Base-by-base conservation (phyloP, 2,329 filamentous ascomycete species). In the Aspergillus sp. region DNA sequence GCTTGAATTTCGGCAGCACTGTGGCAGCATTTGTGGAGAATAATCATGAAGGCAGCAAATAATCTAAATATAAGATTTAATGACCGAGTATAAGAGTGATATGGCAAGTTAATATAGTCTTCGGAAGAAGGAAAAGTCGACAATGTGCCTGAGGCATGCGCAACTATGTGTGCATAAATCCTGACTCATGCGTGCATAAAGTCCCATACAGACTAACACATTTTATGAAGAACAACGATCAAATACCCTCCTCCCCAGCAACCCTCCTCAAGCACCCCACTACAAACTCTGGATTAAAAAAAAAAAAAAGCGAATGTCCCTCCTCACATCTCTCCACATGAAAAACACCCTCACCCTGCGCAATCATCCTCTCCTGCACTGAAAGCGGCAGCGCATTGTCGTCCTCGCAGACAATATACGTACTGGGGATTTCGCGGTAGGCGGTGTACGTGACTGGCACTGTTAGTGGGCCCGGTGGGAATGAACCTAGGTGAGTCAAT, bases 381-480 rank as follows among this genome's bases (percentile, higher is more conserved):
- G 45, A 51, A 3, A 49, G 39, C 7, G 51, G 44, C 39, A 64
- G 50, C 3, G 60, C 60, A 19, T 30, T 41, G 41, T 64, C 61
- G 23, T 64, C 63, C 41, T 58, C 52, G 39, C 58, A 61, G 22
- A 63, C 51, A 30, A 64, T 62, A 41, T 63, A 64, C 5, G 57
- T 62, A 46, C 60, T 60, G 1, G 61, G 59, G 17, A 64, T 61
- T 32, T 61, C 61, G 1, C 45, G 45, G 30, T 56, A 64, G 2
- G 61, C 58, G 3, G 61, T 56, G 30, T 61, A 63, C 4, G 60
- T 64, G 1, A 48, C 60, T 4, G 61, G 61, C 6, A 62, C 56
- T 7, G 46, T 23, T 17, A 64, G 39, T 2, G 60, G 60, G 5
- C 54, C 60, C 0, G 45, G 0, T 1, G 61, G 59, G 17, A 57